Percentiles rank a stretch among this genome's conserved stretches.
These are phyloP conservation scores for Inga leiocalycina DNA, from an alignment of 306 rosid species.

Conservation along the genomic window DNA sequence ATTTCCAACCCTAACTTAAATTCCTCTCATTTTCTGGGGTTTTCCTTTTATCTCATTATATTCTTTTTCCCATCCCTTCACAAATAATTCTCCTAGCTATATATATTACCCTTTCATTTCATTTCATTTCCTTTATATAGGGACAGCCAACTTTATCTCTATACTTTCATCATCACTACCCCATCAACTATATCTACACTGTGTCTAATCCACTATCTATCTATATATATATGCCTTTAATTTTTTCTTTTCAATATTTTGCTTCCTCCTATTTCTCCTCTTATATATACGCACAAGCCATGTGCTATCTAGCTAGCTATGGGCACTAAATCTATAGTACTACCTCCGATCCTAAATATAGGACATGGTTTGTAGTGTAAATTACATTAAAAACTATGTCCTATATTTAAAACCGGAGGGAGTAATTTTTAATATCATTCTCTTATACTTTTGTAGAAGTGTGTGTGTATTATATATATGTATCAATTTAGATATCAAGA, in stretches of 20 bases:
- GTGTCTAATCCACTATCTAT: constrained; percentile 36
- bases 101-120: background rate
- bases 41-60: constrained; percentile 3
- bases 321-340: too few species aligned
- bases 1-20: constrained; percentile 12
- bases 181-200: background rate
- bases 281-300: too few species aligned
- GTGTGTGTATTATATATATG: background rate
- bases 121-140: background rate
- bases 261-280: background rate
- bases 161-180: background rate
- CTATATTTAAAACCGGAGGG: too few species aligned
- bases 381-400: too few species aligned
- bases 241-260: background rate
- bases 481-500: background rate
- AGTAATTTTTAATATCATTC: too few species aligned
- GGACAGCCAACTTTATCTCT: background rate
- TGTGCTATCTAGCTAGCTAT: too few species aligned
- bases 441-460: background rate
- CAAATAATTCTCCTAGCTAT: constrained; percentile 2
- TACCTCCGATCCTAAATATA: too few species aligned
- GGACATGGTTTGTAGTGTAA: too few species aligned
- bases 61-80: constrained; percentile 11
- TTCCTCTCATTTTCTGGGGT: constrained; percentile 31
- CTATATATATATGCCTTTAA: background rate